Evolutionary conservation across 2,329 filamentous ascomycete species (phyloP), one percentile per base, ranked within the genome.

Genomic region (Pseudogymnoascus pannorum): DNA sequence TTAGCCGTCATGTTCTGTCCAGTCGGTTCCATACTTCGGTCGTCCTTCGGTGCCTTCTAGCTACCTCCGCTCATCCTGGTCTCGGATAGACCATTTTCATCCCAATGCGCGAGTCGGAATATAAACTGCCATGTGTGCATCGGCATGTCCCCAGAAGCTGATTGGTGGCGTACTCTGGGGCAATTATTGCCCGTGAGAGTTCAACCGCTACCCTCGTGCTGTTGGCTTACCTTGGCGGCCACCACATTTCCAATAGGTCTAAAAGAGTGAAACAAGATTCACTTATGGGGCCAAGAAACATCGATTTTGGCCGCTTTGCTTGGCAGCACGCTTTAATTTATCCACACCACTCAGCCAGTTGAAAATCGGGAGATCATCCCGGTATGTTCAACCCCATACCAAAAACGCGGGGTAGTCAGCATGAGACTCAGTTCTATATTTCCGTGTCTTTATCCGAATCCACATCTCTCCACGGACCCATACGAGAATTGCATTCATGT

Each of bases 51-150:
- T 31, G 48, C 26, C 48, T 54, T 29, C 48, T 54, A 31, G 48
- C 48, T 12, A 4, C 20, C 11, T 44, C 20, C 40, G 40, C 20
- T 11, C 24, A 31, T 31, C n/a, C 16, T 14, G 18, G n/a, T 54
- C n/a, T 54, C 48, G n/a, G 48, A 54, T 54, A 18, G 48, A 11
- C 24, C 24, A 51, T n/a, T 12, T n/a, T 18, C 44, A 20, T 29
- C 44, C 44, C 44, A 51, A 51, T 51, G 24, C 26, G 8, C 24
- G n/a, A 3, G 8, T 29, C n/a, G 24, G 48, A 31, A 54, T 54
- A 31, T 54, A 54, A 54, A 54, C 48, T 54, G 48, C 48, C 48
- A 54, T 54, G 24, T 54, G 48, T 54, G 26, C n/a, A 54, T 54
- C 26, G 24, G 48, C 2, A 54, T 31, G n/a, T 54, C n/a, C 5